Base-by-base conservation (phyloP, 163 green algal species). In the Volvox carteri region DNA sequence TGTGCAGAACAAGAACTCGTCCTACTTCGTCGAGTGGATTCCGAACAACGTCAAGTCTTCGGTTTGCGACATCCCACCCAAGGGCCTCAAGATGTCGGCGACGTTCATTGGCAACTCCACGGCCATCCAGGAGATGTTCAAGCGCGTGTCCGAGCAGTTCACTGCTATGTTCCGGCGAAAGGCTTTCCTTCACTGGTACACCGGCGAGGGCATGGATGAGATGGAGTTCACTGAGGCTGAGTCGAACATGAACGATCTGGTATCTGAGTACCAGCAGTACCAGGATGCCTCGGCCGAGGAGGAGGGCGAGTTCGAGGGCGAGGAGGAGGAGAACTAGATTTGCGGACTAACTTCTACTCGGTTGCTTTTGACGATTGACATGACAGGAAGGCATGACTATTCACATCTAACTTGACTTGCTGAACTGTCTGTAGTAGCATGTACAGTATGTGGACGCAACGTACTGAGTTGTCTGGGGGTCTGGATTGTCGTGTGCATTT, bases 221-320 rank as follows among this genome's bases (percentile, higher is more conserved):
- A 99, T 99, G 98, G 98, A 99, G 94, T 99, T 99, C 94, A 99
- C 98, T 46, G 98, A 99, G 95, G 98, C 98, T 33, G 98, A 99
- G 94, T 98, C 94, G 92, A 99, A 99, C 97, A 99, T 99, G 98
- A 99, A 99, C 92, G 98, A 99, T 92, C 95, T 99, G 42, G 97
- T 99, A 28, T 98, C 94, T 50, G 97, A 99, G 94, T 99, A 99
- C 95, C 97, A 99, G 95, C 96, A 98, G 93, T 98, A 97, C 92
- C 96, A 98, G 93, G 96, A 99, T 86, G 97, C 97, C 33, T 95
- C 94, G 68, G 96, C 95, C 33, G 97, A 99, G 91, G 97, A 99
- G 93, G 97, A 99, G 92, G 96, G 94, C 74, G 97, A 98, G 92
- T 94, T 93, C 73, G 94, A 95, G 84, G 94, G 93, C 54, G 94